These are phyloP conservation scores for Anastatica hierochuntica DNA, from an alignment of 345 rosid species.

Conservation along the genomic window DNA sequence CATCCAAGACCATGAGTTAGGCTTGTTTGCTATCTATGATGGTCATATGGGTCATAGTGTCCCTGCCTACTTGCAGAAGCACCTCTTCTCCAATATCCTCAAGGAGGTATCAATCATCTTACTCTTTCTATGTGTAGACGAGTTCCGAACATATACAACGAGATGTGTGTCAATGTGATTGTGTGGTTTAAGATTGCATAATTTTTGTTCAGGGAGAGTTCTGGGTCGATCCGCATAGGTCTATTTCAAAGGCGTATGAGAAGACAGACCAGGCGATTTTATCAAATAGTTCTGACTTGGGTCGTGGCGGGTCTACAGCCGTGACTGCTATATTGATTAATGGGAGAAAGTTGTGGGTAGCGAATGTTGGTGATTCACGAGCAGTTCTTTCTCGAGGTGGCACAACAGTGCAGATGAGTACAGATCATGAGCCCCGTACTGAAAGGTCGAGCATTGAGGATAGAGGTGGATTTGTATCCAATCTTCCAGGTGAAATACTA, in stretches of 20 bases:
- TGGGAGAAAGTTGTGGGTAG: constrained; percentile 47
- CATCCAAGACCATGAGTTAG: constrained; percentile 44
- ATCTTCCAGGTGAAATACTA: constrained; percentile 53
- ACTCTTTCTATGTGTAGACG: too few species aligned
- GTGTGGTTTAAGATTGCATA: too few species aligned
- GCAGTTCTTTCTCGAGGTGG: constrained; percentile 56
- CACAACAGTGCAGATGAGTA: constrained; percentile 40
- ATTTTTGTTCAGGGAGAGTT: constrained; percentile 42
- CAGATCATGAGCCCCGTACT: constrained; percentile 63
- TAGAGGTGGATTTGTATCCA: constrained; percentile 80
- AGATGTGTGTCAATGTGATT: too few species aligned
- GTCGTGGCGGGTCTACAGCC: constrained; percentile 72
- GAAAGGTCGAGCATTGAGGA: constrained; percentile 70
- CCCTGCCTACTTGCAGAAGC: constrained; percentile 55
- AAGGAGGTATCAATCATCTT: constrained; percentile 41
- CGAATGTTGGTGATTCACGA: constrained; percentile 65
- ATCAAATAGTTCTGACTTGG: constrained; percentile 50
- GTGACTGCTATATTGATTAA: constrained; percentile 62
- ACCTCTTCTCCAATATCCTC: constrained; percentile 51
- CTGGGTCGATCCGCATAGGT: constrained; percentile 51
- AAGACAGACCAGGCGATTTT: constrained; percentile 68
- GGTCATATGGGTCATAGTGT: constrained; percentile 68
- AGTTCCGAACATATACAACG: too few species aligned
- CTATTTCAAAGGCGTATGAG: constrained; percentile 54
- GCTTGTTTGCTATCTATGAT: constrained; percentile 63